A percentile compares a stretch with the other conserved stretches of the same genome.
These are phyloP conservation scores for Pleurozium schreberi DNA, from an alignment of 225 moss, liverwort and hornwort species.

Conservation along the genomic window DNA sequence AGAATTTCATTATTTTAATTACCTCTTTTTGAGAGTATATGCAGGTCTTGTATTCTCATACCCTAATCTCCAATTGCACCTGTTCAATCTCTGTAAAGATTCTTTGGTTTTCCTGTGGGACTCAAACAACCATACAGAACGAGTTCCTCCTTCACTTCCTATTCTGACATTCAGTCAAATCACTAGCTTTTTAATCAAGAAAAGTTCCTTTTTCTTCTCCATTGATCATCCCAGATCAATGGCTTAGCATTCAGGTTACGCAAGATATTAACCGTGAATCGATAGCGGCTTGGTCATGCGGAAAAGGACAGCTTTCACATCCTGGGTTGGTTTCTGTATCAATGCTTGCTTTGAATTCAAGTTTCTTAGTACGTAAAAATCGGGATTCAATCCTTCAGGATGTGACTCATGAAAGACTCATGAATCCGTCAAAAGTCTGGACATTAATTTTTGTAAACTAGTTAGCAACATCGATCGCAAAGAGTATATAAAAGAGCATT, in stretches of 20 bases:
- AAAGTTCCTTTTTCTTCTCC: not conserved
- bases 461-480: not conserved
- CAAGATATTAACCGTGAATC: not conserved
- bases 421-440: not conserved
- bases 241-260: not conserved
- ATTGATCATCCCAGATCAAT: not conserved
- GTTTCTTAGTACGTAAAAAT: not conserved
- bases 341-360: not conserved
- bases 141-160: not conserved
- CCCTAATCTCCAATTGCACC: not conserved
- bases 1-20: too few relatives aligned
- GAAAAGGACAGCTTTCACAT: not conserved
- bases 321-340: not conserved
- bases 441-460: not conserved
- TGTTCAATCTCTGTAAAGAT: not conserved
- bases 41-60: not conserved
- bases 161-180: not conserved
- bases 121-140: not conserved
- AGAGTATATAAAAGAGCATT: not conserved
- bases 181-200: not conserved
- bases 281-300: not conserved
- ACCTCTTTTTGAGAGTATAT: not conserved
- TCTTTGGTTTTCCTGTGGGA: not conserved
- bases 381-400: not conserved
- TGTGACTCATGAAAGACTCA: not conserved